Evolutionary conservation across 805 yeast species (phyloP), one percentile per base, ranked within the genome.

Genomic region (Suhomyces canberraensis): DNA sequence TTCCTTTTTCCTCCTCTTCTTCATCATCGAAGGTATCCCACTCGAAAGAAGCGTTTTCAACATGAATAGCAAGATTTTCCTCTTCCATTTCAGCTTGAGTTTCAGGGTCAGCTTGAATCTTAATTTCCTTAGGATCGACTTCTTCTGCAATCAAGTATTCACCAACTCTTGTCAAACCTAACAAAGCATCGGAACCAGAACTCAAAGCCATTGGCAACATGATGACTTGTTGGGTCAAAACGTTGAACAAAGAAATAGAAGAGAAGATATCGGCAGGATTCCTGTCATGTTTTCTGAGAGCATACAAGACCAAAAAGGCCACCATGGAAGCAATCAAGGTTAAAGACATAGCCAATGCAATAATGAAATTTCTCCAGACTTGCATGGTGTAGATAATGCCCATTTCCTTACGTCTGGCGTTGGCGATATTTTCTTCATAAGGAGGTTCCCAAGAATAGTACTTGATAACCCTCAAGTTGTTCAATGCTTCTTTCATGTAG

Each of bases 401-500:
- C 74, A 85, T 79, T 60, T 89, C 97, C 15, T 64, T 52, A 0
- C 54, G 50, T 55, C 97, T 75, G 18, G 76, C 67, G 9, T 66
- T 70, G 11, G 76, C 52, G 24, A 90, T 73, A 35, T 72, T 64
- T 8, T 70, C 57, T 36, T 71, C 70, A 55, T 87, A 90, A 1
- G 96, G 89, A 21, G 69, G 70, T 61, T 90, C 97, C 96, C 96
- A 90, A 1, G 95, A 85, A 56, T 89, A 90, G 56, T 75, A 84
- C 64, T 90, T 90, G 58, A 90, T 85, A 56, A 82, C 73, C 52
- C 84, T 86, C 72, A 90, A 76, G 46, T 84, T 79, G 52, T 75
- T 79, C 45, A 90, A 67, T 19, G 88, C 76, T 58, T 90, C 98
- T 46, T 85, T 82, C 57, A 88, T 79, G 33, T 77, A 69, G 31